Evolutionary conservation across 441 rosid species (phyloP), one percentile per base, ranked within the genome.

Genomic region (Isatis lusitanica): DNA sequence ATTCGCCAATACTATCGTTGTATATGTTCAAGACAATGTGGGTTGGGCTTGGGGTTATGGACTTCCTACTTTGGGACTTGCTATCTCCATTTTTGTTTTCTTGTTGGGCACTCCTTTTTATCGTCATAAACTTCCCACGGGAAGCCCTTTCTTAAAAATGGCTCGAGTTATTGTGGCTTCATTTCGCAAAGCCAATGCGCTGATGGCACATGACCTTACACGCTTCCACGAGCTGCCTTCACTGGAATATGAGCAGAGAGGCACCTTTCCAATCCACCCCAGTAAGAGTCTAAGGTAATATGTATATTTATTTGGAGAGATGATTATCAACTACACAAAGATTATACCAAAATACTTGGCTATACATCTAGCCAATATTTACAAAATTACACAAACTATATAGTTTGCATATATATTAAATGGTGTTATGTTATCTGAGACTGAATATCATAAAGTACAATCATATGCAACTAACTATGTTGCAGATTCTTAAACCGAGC

Each of bases 11-110:
- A 89, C 97, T 0, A 47, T 83, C 9, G 88, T 95, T 10, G 93
- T 91, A 4, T 95, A 91, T 74, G 79, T 92, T 51, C 99, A 95
- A 74, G 99, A 95, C 78, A 95, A 92, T 55, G 90, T 92, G 7
- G 99, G 98, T 0, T 95, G 96, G 96, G 44, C 85, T 0, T 63
- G 88, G 0, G 98, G 99, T 7, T 91, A 89, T 63, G 93, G 84
- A 7, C 87, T 95, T 50, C 97, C 97, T 0, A 85, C 97, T 4
- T 6, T 87, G 0, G 98, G 98, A 5, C 86, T 95, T 6, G 57
- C 78, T 0, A 64, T 91, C 18, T 92, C 98, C 0, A 69, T 89
- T 11, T n/a, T 10, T 2, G 73, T 92, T 56, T 92, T 95, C 80
- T 9, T 95, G 66, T 77, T 80, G 0, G 98, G 98, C 0, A 89